Base-by-base conservation (phyloP, 805 yeast genomes). In the Yarrowia sp. region DNA sequence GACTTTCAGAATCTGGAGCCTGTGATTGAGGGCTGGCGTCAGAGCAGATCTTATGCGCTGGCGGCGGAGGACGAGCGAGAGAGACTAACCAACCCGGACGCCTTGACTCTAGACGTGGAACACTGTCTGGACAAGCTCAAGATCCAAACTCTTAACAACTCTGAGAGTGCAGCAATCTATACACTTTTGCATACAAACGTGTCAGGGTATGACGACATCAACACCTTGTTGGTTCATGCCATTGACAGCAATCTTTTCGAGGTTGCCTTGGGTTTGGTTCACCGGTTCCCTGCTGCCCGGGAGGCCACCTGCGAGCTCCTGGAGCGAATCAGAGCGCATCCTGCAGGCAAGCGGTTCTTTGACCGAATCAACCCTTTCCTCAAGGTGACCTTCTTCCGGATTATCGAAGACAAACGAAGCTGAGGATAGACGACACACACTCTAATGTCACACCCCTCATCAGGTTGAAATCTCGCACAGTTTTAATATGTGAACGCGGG, bases 21-120 rank as follows among this genome's bases (percentile, higher is more conserved):
- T 4, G 72, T 72, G 11, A 68, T 70, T 24, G 73, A 71, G 62
- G 73, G 72, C 30, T 74, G 77, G 76, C 59, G 72, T 14, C 66
- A 62, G 17, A 68, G 73, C 26, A 66, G 71, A 16, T 58, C 52
- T 7, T 58, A 58, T 30, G 51, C 38, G 21, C 32, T 41, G 22
- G 49, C 49, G 7, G 51, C 44, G 28, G 32, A 58, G 40, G 63
- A 58, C 30, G 51, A 58, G 41, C 19, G 3, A 14, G 51, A 40
- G n/a, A 24, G 46, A 19, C 26, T 54, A 10, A 17, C 19, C 14
- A 9, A 54, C 26, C 35, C 61, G 3, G 46, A 38, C 8, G 51
- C 63, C 2, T n/a, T 58, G 41, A 41, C 63, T 8, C 30, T 74
- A 11, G 76, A 74, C 54, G 68, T 70, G 52, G 73, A 71, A 38